phyloP scores from a whole-genome alignment of 371 early-diverging fungal species.

The Mortierella sp. region DNA sequence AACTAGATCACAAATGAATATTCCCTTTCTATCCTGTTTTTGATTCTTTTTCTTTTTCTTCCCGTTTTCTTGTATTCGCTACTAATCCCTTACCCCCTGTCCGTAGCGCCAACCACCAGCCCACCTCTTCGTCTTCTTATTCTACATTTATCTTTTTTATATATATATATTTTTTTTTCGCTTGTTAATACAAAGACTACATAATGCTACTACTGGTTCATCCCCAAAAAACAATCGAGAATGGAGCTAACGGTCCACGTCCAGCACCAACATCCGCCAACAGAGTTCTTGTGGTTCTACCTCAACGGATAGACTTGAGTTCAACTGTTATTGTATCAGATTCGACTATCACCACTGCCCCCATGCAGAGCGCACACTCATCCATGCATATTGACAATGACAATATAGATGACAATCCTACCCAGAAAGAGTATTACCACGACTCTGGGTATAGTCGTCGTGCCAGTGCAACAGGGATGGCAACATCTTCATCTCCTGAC shows the following conservation, averaged over 20 bases:
- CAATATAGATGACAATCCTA: not conserved
- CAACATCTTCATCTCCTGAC: not conserved
- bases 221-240: constrained; percentile 11
- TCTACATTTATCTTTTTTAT: constrained; percentile 4
- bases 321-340: constrained; percentile 30
- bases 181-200: not conserved
- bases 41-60: not conserved
- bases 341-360: constrained; percentile 4
- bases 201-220: constrained; percentile 40
- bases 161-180: not conserved
- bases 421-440: not conserved
- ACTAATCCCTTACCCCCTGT: not conserved
- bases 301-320: constrained; percentile 28
- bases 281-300: constrained; percentile 20
- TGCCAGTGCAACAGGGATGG: not conserved
- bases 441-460: not conserved
- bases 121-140: not conserved
- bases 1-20: not conserved
- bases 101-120: not conserved
- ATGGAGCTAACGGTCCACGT: not conserved
- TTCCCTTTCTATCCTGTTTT: not conserved
- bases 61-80: not conserved
- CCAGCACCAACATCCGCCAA: not conserved
- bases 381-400: not conserved
- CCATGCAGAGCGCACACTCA: not conserved